Evolutionary conservation across 2,329 filamentous ascomycete genomes (phyloP).

Genomic region (Salinomyces thailandicus): DNA sequence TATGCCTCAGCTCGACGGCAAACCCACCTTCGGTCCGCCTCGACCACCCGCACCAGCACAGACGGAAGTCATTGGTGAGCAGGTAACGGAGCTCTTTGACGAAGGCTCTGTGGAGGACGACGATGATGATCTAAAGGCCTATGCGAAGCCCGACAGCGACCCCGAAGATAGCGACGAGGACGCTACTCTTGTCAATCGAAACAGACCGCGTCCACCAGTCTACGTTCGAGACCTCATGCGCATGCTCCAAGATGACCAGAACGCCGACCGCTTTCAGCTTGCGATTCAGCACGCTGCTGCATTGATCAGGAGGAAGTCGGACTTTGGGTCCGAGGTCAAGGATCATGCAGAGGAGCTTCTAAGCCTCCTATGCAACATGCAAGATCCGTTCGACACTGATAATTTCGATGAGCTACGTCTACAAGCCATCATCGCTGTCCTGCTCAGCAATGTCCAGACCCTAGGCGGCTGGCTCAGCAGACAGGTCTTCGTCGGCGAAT

Average conservation of each 20-base stretch:
- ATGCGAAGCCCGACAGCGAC: conserved; percentile 79
- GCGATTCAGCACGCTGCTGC: conserved; percentile 65
- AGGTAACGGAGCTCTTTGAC: conserved; percentile 23
- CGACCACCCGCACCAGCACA: conserved; percentile 17
- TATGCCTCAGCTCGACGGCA: conserved; percentile 19
- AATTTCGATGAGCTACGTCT: conserved; percentile 65
- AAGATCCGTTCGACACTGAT: conserved; percentile 75
- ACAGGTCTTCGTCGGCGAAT: conserved; percentile 84
- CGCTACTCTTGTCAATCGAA: conserved; percentile 69
- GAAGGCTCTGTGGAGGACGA: conserved; percentile 38
- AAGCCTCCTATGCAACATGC: conserved; percentile 62
- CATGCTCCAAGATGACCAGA: conserved; percentile 70
- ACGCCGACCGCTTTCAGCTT: conserved; percentile 73
- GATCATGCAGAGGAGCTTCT: conserved; percentile 78
- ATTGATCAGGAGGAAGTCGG: conserved; percentile 78
- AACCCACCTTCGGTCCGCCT: conserved; percentile 22
- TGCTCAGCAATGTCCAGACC: conserved; percentile 62
- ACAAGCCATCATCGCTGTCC: conserved; percentile 70
- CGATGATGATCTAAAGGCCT: conserved; percentile 59
- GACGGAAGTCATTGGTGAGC: conserved; percentile 23
- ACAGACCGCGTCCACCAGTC: conserved; percentile 76
- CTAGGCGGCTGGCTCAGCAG: conserved; percentile 79
- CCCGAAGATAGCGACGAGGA: conserved; percentile 89
- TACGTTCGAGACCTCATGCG: conserved; percentile 78
- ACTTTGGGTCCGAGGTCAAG: conserved; percentile 76